Base-by-base conservation (phyloP, 2,329 filamentous ascomycete species). In the Cladophialophora bantiana region DNA sequence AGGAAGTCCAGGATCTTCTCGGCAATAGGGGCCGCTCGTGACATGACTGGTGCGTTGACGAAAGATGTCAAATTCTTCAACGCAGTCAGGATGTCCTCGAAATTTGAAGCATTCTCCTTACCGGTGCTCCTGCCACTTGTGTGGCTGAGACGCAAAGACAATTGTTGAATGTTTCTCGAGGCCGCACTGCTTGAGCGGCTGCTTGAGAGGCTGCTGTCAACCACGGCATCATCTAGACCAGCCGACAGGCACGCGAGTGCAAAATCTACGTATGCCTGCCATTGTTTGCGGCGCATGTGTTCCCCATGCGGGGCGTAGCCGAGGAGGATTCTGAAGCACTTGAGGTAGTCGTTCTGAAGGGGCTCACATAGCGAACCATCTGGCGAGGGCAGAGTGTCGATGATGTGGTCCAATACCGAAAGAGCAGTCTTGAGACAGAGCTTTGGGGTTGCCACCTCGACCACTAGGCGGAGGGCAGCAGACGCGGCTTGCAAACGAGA, bases 341-440 rank as follows among this genome's bases (percentile, higher is more conserved):
- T 96, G 71, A 92, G 84, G 76, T 97, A 96, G 74, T 95, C 88
- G 57, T 88, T 84, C 31, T 89, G 80, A 4, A 99, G 83, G 12
- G 90, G 89, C 65, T 88, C 84, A 58, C 67, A 72, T 70, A 92
- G 88, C 62, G 90, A 86, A 1, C 88, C 88, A 62, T 88, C 85
- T 0, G 84, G 77, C 15, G 82, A 85, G 1, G 88, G 86, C 3
- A 96, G 82, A 18, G 88, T 88, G 70, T 97, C 89, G 2, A 88
- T 89, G 68, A 98, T 90, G 78, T 97, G 93, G 70, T 93, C 89
- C 70, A 96, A 83, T 15, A 97, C 81, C 5, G 90, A 87, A 72
- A 89, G 86, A n/a, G 94, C 83, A 0, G 93, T 94, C 76, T 93
- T 96, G 67, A 84, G 83, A 74, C 89, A 90, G 69, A 98, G 78